Base-by-base conservation (phyloP, 768 basidiomycete genomes). In the Serendipita indica region DNA sequence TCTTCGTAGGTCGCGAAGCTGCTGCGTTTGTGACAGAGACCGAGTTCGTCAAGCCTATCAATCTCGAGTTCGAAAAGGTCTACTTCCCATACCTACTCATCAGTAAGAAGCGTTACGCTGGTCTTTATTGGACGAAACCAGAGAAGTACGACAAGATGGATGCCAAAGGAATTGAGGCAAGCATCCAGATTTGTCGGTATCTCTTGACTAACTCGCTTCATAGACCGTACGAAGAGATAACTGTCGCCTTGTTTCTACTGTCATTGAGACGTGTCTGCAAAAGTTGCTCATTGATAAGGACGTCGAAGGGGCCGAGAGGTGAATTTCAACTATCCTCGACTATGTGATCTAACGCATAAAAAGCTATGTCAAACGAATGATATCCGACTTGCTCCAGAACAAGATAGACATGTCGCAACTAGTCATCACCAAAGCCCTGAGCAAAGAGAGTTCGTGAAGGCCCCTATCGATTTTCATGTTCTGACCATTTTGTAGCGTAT, bases 71-170 rank as follows among this genome's bases (percentile, higher is more conserved):
- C 71, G 96, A 99, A 69, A 98, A 99, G 69, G 93, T 98, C 3
- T 99, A 99, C 72, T 98, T 87, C 69, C 96, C 96, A 3, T 99
- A 98, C 70, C 72, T 99, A 58, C 82, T 99, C 52, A 99, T 99
- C 72, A 98, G 76, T 77, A 99, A 99, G 73, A 99, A 99, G 72
- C 83, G 96, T 43, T 99, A 99, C 70, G 96, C 96, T 1, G 96
- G 96, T 3, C 72, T 98, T 60, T 98, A 99, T 68, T 99, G 96
- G 96, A 98, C 96, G 1, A 83, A 81, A 63, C 74, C 84, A 12
- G 93, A 97, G 39, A 96, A 91, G 67, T 94, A 88, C 64, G 96
- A 99, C 70, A 98, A 98, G 73, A 98, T 98, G 96, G 96, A 99
- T 65, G 86, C 94, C 1, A 99, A 99, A 73, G 96, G 96, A 67